These are phyloP conservation scores for Chlamydomonas applanata DNA, from an alignment of 139 green algal genomes.

Conservation along the genomic window DNA sequence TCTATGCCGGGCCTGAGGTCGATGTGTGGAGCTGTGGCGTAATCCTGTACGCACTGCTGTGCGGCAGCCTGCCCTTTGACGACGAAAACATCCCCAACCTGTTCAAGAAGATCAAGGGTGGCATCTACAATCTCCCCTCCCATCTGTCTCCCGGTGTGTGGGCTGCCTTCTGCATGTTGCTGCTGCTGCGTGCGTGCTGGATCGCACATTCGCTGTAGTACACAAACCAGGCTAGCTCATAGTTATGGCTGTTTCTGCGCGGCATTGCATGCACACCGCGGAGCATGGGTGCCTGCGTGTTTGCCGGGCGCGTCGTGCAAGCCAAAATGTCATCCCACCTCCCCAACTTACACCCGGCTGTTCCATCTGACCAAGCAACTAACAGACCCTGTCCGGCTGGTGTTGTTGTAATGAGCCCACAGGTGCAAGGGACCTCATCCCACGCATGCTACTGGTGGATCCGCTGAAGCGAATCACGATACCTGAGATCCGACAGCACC, in stretches of 20 bases:
- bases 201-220: no score
- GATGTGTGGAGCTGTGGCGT: slow-evolving; percentile 99
- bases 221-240: no score
- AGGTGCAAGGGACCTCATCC: slow-evolving; percentile 94
- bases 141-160: slow-evolving; percentile 78
- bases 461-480: slow-evolving; percentile 99
- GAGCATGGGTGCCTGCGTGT: no score
- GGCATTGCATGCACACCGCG: no score
- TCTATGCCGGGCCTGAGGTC: slow-evolving; percentile 97
- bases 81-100: slow-evolving; percentile 99
- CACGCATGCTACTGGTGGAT: slow-evolving; percentile 97
- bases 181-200: neutral
- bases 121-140: slow-evolving; percentile 94
- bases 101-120: slow-evolving; percentile 99
- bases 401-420: no score
- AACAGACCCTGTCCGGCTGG: no score
- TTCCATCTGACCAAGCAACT: no score
- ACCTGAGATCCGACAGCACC: slow-evolving; percentile 92
- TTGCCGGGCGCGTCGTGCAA: no score
- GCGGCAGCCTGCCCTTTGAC: slow-evolving; percentile 96
- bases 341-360: no score
- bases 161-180: neutral
- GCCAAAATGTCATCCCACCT: no score
- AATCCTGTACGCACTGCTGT: slow-evolving; percentile 99
- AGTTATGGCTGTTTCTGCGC: no score